Conservation (phyloP, 768 basidiomycete genomes). For the Boletus tomentosulus region DNA sequence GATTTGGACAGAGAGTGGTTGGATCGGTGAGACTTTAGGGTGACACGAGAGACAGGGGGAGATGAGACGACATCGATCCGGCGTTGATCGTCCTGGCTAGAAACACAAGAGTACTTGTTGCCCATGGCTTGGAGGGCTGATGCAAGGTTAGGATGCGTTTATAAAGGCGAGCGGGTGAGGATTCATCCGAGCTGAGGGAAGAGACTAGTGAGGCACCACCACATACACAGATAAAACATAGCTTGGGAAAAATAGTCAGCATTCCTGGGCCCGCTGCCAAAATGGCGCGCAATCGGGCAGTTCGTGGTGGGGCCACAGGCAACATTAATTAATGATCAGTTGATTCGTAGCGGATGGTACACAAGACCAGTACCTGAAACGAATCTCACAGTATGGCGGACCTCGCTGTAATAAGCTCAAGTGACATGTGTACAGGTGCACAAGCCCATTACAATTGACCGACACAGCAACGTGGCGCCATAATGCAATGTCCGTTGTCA, state of each 20-base stretch:
- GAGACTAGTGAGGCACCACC: too few relatives aligned
- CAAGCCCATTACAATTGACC: not conserved
- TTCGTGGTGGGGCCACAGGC: not conserved
- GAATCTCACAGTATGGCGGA: not conserved
- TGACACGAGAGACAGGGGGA: slow-evolving; percentile 31
- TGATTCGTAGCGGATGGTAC: too few relatives aligned
- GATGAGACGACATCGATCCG: slow-evolving; percentile 9
- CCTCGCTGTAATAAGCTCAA: not conserved
- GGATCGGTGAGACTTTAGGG: slow-evolving; percentile 38
- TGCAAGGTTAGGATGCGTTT: slow-evolving; percentile 7
- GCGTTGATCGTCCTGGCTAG: slow-evolving; percentile 3
- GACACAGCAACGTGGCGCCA: not conserved
- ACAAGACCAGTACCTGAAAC: too few relatives aligned
- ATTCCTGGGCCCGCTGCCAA: not conserved
- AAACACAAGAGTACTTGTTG: slow-evolving; percentile 24
- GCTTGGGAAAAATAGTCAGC: not conserved
- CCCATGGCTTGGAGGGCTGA: slow-evolving; percentile 24
- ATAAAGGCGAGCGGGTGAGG: slow-evolving; percentile 6
- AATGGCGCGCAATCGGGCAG: not conserved
- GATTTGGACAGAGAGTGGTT: slow-evolving; percentile 34
- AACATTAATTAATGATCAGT: not conserved
- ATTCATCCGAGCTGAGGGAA: not conserved
- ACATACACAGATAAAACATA: too few relatives aligned
- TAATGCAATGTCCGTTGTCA: too few relatives aligned
- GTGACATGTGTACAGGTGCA: not conserved